Conservation (phyloP, 805 yeast genomes). For the Tetrapisispora fleetii region DNA sequence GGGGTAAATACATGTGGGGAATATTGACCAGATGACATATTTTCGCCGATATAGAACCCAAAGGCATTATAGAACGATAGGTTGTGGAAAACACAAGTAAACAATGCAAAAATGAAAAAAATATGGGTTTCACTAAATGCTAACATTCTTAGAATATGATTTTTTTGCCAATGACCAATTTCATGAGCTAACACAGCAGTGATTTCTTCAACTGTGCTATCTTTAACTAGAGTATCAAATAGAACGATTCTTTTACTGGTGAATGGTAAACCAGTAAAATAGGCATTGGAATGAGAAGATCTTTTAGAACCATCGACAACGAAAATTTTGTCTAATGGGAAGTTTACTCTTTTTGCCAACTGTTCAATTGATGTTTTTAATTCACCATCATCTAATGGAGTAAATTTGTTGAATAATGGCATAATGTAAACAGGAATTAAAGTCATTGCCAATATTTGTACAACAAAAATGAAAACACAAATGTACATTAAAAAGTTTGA, state of each 20-base stretch:
- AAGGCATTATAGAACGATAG: conserved; percentile 66
- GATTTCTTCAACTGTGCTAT: conserved; percentile 66
- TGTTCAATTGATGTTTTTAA: conserved; percentile 71
- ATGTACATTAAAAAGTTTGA: conserved; percentile 73
- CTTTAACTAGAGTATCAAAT: conserved; percentile 80
- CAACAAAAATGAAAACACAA: conserved; percentile 56
- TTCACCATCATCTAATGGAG: conserved; percentile 85
- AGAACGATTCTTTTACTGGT: conserved; percentile 83
- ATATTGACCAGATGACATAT: conserved; percentile 1
- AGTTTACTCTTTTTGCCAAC: conserved; percentile 62
- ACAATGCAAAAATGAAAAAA: conserved; percentile 56
- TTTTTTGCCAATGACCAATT: conserved; percentile 94
- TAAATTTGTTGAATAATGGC: conserved; percentile 86
- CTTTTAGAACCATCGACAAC: conserved; percentile 97
- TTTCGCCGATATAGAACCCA: conserved; percentile 44
- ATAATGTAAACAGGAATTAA: conserved; percentile 77
- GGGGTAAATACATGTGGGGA: conserved; percentile 21
- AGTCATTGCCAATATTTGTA: conserved; percentile 67
- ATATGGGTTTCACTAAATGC: conserved; percentile 54
- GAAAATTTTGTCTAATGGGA: conserved; percentile 78
- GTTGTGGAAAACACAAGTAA: conserved; percentile 75
- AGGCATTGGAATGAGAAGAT: conserved; percentile 94
- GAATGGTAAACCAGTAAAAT: conserved; percentile 94
- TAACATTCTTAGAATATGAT: conserved; percentile 76
- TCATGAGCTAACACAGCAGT: conserved; percentile 97